Evolutionary conservation across 257 asterid species (phyloP).

Genomic region (Solanum rostratum): DNA sequence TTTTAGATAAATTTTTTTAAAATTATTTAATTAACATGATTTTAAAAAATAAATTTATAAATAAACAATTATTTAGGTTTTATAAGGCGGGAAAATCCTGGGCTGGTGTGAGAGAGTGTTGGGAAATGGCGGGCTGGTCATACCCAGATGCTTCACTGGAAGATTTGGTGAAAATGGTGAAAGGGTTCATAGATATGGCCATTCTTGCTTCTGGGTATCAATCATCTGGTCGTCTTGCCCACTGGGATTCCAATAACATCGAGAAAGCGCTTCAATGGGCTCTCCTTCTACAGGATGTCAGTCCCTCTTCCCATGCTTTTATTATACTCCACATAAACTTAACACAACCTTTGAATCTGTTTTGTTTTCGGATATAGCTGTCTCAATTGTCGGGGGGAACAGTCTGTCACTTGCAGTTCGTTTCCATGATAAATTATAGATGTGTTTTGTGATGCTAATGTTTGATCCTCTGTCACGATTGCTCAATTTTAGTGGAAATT

Average conservation of each 20-base stretch:
- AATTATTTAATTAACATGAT: too few relatives aligned
- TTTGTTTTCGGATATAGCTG: neutral
- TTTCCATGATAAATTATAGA: neutral
- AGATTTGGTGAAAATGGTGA: constrained; percentile 40
- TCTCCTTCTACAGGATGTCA: constrained; percentile 46
- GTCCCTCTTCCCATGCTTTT: neutral
- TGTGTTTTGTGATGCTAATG: neutral
- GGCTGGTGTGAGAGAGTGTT: neutral
- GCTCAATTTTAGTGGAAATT: neutral
- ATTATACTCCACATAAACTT: neutral
- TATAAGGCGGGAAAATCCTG: neutral
- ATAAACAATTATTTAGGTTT: too few relatives aligned
- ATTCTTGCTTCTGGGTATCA: constrained; percentile 71
- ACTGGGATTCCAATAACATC: constrained; percentile 54
- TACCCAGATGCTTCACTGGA: constrained; percentile 31
- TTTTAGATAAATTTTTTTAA: too few relatives aligned
- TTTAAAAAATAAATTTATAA: too few relatives aligned
- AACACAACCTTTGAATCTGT: neutral
- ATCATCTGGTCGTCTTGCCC: constrained; percentile 55
- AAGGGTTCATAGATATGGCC: constrained; percentile 47
- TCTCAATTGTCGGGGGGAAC: neutral
- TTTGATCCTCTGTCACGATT: neutral
- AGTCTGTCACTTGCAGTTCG: neutral
- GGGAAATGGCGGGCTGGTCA: constrained; percentile 26
- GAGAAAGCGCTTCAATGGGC: constrained; percentile 60